Evolutionary conservation across 805 yeast species (phyloP), one percentile per base, ranked within the genome.

Genomic region (Saturnispora saitoi): DNA sequence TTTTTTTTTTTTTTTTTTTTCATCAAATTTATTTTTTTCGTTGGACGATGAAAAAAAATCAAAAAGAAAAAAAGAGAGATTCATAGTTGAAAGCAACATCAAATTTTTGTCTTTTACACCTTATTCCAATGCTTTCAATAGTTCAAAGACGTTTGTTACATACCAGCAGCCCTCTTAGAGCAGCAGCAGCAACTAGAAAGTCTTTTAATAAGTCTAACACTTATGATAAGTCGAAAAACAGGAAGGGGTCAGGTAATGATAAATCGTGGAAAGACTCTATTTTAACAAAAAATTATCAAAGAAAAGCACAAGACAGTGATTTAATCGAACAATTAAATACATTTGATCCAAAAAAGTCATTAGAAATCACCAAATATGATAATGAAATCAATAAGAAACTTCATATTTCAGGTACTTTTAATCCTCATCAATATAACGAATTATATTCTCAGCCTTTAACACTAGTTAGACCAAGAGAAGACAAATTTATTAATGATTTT

Each of bases 361-460:
- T 53, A 5, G 11, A 56, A 19, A 56, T 68, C 47, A 54, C 63
- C 10, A 61, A 63, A 32, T 86, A 71, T 63, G 65, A 71, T 14
- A 59, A 67, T 2, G 59, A 60, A 12, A 69, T 72, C 15, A 67
- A 75, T 50, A 61, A 67, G 48, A 65, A 67, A 42, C 67, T 86
- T 53, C 65, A 67, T 31, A 69, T 70, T 38, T 63, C 81, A 48
- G 90, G 89, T 20, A 67, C 83, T 0, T 85, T 85, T 66, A 77
- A 78, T 56, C 80, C 79, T 52, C 72, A 71, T 54, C 95, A 87
- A 64, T 78, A 72, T 61, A 75, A 78, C 55, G 95, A 86, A 62
- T 59, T 83, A 38, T 83, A 80, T 62, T 61, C 69, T 32, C 70
- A 69, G 34, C 90, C 89, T 24, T 62, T 82, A 3, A 69, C 87